Conservation (phyloP, 257 asterid genomes). For the Rauvolfia tetraphylla region DNA sequence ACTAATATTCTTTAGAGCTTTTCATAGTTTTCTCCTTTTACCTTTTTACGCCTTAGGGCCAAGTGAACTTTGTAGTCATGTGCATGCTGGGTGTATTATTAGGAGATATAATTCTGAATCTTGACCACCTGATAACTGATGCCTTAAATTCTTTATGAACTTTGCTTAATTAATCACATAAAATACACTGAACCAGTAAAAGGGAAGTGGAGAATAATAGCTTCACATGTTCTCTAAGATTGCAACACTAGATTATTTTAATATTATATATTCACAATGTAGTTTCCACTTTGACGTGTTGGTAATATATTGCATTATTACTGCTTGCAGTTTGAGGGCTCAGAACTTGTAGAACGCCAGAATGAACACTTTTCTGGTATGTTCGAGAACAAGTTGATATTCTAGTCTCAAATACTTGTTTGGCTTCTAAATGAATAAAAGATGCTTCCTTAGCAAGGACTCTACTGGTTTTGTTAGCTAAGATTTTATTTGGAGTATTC, state of each 20-base stretch:
- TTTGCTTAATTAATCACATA: background rate
- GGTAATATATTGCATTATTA: slow-evolving; percentile 7
- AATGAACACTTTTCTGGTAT: slow-evolving; percentile 76
- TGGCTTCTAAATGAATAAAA: background rate
- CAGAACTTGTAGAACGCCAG: slow-evolving; percentile 62
- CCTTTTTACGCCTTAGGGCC: too few relatives aligned
- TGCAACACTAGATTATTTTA: background rate
- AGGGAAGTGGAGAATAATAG: background rate
- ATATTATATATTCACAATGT: background rate
- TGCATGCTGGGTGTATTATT: too few relatives aligned
- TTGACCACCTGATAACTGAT: background rate
- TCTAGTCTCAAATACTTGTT: background rate
- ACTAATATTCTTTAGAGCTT: too few relatives aligned
- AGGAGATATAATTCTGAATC: background rate
- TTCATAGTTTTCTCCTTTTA: too few relatives aligned
- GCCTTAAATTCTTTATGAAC: background rate
- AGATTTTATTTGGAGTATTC: background rate
- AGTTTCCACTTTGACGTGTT: background rate
- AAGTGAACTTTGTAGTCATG: too few relatives aligned
- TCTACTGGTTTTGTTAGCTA: background rate
- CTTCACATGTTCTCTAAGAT: background rate
- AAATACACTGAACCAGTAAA: background rate
- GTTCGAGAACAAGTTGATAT: slow-evolving; percentile 1
- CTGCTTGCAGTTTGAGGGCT: slow-evolving; percentile 74
- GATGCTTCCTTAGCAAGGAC: background rate